phyloP scores from a whole-genome alignment of 2,329 filamentous ascomycete species.

The Hypoxylon sp. region DNA sequence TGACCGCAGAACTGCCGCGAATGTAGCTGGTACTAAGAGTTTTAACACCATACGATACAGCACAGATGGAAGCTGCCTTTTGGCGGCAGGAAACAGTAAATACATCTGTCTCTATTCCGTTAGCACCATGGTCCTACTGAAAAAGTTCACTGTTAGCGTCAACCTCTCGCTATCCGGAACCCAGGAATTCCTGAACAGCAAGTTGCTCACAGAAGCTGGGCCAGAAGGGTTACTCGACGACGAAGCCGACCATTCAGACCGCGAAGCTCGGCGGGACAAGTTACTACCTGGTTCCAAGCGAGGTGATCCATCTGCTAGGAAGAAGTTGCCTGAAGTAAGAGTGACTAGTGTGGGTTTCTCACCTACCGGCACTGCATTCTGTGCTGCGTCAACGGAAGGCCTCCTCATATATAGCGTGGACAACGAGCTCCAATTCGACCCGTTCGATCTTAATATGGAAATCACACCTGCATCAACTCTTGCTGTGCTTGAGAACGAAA shows the following conservation, averaged over 20 bases:
- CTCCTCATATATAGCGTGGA: constrained; percentile 94
- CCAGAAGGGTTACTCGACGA: constrained; percentile 87
- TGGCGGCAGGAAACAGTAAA: constrained; percentile 96
- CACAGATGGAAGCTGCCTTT: constrained; percentile 88
- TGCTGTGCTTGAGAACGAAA: constrained; percentile 72
- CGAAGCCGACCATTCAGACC: constrained; percentile 87
- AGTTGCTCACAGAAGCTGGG: constrained; percentile 89
- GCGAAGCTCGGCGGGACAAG: constrained; percentile 84
- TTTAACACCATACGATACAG: constrained; percentile 92
- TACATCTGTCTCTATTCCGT: constrained; percentile 99
- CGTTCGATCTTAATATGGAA: constrained; percentile 93
- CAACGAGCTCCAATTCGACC: constrained; percentile 86
- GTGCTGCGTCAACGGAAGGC: constrained; percentile 94
- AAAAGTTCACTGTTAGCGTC: constrained; percentile 95
- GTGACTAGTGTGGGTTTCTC: constrained; percentile 89
- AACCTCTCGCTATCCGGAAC: constrained; percentile 97
- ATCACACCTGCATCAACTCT: constrained; percentile 91
- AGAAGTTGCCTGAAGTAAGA: constrained; percentile 82
- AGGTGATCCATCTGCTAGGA: constrained; percentile 85
- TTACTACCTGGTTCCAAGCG: constrained; percentile 87
- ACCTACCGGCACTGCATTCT: constrained; percentile 90
- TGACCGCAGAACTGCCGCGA: constrained; percentile 91
- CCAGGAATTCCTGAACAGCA: constrained; percentile 96
- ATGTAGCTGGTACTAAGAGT: constrained; percentile 88
- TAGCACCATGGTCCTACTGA: constrained; percentile 87